phyloP scores from a whole-genome alignment of 2,329 filamentous ascomycete genomes.

The Penicillium crustosum region DNA sequence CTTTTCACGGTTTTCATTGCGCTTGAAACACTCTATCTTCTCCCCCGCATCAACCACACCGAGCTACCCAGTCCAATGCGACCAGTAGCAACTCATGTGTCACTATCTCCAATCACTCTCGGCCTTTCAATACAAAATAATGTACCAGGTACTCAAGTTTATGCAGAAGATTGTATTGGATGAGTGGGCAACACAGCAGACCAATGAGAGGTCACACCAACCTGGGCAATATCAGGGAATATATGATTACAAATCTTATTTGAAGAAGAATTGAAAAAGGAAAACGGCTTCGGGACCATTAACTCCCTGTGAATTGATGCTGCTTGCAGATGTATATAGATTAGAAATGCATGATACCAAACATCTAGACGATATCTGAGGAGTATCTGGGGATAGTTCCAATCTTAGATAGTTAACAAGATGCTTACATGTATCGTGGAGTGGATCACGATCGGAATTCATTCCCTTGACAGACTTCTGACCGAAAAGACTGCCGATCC shows the following conservation, averaged over 20 bases:
- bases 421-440: neutral
- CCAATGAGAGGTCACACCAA: no score
- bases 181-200: no score
- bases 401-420: neutral
- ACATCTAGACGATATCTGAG: neutral
- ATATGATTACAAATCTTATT: neutral
- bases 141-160: no score
- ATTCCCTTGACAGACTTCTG: neutral
- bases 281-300: neutral
- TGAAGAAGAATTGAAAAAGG: neutral
- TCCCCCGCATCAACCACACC: no score
- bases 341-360: neutral
- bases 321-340: no score
- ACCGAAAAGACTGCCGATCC: neutral
- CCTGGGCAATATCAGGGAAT: neutral
- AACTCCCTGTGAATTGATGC: neutral
- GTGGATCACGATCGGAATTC: constrained; percentile 1
- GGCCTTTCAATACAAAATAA: no score
- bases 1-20: no score
- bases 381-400: neutral
- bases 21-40: no score
- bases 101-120: no score
- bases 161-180: no score
- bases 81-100: no score
- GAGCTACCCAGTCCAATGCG: no score